These are phyloP conservation scores for Piper betle DNA, from an alignment of 164 flowering plant genomes.

Conservation along the genomic window DNA sequence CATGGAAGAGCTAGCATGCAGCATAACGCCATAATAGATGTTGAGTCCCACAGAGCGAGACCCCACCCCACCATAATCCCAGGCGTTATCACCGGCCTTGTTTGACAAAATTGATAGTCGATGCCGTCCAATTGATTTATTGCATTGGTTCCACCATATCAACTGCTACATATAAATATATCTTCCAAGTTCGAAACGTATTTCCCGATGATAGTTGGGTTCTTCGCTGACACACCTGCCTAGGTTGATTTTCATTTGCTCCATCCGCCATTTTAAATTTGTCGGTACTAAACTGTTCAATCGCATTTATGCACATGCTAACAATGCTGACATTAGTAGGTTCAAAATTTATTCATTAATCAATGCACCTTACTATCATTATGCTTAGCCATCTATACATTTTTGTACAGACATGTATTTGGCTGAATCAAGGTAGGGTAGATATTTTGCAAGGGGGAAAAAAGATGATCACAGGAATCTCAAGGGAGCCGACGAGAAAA, in stretches of 20 bases:
- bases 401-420: too few relatives aligned
- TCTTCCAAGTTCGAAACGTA: too few relatives aligned
- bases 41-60: neutral
- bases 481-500: neutral
- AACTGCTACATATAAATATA: too few relatives aligned
- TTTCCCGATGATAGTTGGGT: too few relatives aligned
- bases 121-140: neutral
- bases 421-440: too few relatives aligned
- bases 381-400: neutral
- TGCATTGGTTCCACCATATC: too few relatives aligned
- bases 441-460: neutral
- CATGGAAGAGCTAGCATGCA: conserved; percentile 10
- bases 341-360: neutral
- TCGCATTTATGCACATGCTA: neutral
- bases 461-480: neutral
- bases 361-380: neutral
- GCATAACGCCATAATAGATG: conserved; percentile 4
- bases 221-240: too few relatives aligned
- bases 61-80: conserved; percentile 9
- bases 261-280: neutral
- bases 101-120: neutral
- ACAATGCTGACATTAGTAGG: neutral
- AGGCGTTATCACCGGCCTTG: conserved; percentile 6
- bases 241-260: neutral
- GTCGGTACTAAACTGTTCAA: neutral